These are phyloP conservation scores for Theobroma cacao DNA, from an alignment of 345 rosid species.

Conservation along the genomic window DNA sequence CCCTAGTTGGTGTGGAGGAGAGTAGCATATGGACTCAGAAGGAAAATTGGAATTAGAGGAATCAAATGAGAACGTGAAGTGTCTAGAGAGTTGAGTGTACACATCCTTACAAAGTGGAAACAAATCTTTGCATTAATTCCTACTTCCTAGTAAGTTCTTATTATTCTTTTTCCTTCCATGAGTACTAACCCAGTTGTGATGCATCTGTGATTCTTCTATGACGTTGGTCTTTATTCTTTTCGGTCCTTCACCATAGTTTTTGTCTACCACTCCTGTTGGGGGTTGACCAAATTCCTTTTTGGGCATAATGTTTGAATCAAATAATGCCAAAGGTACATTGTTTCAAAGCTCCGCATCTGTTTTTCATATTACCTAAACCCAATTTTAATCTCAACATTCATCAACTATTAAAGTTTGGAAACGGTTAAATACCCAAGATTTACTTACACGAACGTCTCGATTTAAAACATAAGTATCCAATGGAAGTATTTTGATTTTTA, in stretches of 20 bases:
- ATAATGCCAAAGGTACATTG: too few relatives aligned
- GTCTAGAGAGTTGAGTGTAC: neutral
- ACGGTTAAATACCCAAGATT: too few relatives aligned
- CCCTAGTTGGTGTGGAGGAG: neutral
- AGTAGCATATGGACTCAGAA: neutral
- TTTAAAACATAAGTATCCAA: too few relatives aligned
- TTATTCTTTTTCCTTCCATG: neutral
- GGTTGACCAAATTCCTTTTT: neutral
- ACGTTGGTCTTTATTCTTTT: neutral
- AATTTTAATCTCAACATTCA: too few relatives aligned
- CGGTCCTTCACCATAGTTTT: neutral
- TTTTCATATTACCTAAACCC: too few relatives aligned
- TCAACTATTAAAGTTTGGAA: too few relatives aligned
- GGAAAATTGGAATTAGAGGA: neutral
- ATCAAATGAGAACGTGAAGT: constrained; percentile 1
- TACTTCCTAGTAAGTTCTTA: neutral
- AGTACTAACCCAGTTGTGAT: neutral
- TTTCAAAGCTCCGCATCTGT: too few relatives aligned
- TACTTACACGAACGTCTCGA: neutral
- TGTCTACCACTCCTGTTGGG: neutral
- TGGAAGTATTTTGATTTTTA: neutral
- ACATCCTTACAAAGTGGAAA: neutral
- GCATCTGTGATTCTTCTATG: neutral
- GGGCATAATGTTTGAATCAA: too few relatives aligned
- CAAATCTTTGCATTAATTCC: neutral